Percentiles rank a stretch among this genome's conserved stretches.
phyloP scores from a whole-genome alignment of 148 eudicot species.

The Arbutus unedo region DNA sequence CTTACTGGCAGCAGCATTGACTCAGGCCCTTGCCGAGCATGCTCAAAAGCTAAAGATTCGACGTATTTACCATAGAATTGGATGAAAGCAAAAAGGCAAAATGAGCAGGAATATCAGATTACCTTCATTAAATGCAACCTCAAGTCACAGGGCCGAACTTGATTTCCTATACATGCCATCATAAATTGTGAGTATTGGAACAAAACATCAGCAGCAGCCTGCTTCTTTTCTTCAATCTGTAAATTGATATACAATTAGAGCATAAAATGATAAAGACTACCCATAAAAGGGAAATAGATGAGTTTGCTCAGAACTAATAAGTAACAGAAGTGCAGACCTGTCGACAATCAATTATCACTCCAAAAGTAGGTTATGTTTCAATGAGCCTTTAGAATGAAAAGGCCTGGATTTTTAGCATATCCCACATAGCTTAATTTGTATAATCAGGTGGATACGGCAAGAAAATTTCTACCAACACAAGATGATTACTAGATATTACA shows the following conservation, averaged over 20 bases:
- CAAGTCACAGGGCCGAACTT: conserved; percentile 76
- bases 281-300: neutral
- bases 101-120: neutral
- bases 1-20: neutral
- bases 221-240: conserved; percentile 74
- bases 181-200: conserved; percentile 68
- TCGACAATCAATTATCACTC: neutral
- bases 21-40: neutral
- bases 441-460: neutral
- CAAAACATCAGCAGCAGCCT: conserved; percentile 85
- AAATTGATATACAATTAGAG: neutral
- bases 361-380: neutral
- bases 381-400: neutral
- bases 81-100: neutral
- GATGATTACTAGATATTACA: neutral
- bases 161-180: conserved; percentile 65
- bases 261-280: neutral
- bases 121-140: conserved; percentile 90
- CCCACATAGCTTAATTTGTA: neutral
- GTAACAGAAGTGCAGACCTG: neutral
- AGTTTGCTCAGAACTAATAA: neutral
- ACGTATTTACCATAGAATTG: neutral
- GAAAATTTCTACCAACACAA: neutral
- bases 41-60: neutral
- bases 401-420: neutral